Conservation (phyloP, 2,329 filamentous ascomycete genomes). For the Penicillium sp. region DNA sequence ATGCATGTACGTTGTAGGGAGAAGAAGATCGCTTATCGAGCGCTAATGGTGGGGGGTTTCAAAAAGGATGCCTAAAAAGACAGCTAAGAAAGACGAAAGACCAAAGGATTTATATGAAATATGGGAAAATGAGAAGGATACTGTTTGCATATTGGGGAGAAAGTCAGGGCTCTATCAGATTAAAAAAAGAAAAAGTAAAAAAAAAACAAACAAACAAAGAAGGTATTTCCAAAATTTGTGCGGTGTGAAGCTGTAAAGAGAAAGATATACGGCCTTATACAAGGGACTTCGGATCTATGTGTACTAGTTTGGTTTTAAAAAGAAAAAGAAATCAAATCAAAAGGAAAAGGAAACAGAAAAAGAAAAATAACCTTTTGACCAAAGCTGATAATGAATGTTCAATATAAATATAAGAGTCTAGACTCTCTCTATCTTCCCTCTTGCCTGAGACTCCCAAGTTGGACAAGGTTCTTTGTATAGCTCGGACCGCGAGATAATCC, state of each 20-base stretch:
- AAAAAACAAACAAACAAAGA: background rate
- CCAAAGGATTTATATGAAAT: background rate
- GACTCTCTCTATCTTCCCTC: background rate
- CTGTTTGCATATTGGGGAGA: background rate
- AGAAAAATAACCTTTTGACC: background rate
- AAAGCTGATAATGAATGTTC: background rate
- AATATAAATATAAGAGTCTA: conserved; percentile 4
- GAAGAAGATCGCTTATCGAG: conserved; percentile 13
- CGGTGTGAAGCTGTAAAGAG: background rate
- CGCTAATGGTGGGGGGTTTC: background rate
- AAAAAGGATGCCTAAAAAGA: background rate
- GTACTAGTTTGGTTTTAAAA: background rate
- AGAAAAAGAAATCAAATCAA: background rate
- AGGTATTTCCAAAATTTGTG: background rate
- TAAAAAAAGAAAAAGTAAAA: too few species aligned
- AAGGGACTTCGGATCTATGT: background rate
- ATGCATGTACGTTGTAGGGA: background rate
- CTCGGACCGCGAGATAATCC: conserved; percentile 3
- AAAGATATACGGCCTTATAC: too few species aligned
- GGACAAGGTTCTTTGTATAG: background rate
- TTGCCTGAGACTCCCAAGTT: background rate
- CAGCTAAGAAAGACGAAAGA: background rate
- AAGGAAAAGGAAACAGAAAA: background rate
- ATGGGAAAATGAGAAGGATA: background rate
- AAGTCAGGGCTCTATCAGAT: too few species aligned